Percentiles rank a stretch among this genome's conserved stretches.
Evolutionary conservation across 768 basidiomycete species (phyloP).

Genomic region (Suillus paluster): DNA sequence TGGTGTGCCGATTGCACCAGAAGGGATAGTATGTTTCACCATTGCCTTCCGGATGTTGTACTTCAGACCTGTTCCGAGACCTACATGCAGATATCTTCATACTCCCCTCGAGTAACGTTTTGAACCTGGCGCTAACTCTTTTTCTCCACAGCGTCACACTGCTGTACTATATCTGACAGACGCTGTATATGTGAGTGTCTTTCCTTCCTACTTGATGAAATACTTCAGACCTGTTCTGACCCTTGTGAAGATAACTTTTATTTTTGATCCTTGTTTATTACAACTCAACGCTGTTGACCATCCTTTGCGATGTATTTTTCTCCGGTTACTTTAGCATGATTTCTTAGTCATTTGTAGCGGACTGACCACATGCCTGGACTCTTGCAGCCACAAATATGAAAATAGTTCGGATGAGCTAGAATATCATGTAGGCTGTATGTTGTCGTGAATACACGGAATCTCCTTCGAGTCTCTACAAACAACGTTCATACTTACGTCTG

Average conservation of each 20-base stretch:
- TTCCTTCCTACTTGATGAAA: conserved; percentile 6
- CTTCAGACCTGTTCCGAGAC: conserved; percentile 82
- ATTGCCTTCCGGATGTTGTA: conserved; percentile 58
- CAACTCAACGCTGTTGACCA: neutral
- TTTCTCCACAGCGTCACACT: conserved; percentile 10
- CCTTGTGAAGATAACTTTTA: conserved; percentile 11
- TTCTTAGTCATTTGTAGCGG: neutral
- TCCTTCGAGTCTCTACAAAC: too few species aligned
- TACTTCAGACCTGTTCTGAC: conserved; percentile 16
- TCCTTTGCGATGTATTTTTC: neutral
- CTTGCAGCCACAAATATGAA: neutral
- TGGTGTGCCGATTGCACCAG: too few species aligned
- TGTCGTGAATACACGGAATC: too few species aligned
- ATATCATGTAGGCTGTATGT: neutral
- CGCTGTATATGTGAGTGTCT: conserved; percentile 9
- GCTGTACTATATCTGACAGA: neutral
- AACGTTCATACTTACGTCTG: too few species aligned
- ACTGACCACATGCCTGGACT: conserved; percentile 2
- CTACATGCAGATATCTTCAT: conserved; percentile 56
- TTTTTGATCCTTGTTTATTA: neutral
- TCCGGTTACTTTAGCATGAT: neutral
- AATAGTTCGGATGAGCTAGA: neutral
- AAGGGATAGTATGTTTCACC: too few species aligned
- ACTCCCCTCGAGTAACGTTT: conserved; percentile 51
- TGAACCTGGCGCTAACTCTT: conserved; percentile 14